Percentiles rank a stretch among this genome's conserved stretches.
Evolutionary conservation across 805 yeast species (phyloP).

Genomic region (Candida argentea): DNA sequence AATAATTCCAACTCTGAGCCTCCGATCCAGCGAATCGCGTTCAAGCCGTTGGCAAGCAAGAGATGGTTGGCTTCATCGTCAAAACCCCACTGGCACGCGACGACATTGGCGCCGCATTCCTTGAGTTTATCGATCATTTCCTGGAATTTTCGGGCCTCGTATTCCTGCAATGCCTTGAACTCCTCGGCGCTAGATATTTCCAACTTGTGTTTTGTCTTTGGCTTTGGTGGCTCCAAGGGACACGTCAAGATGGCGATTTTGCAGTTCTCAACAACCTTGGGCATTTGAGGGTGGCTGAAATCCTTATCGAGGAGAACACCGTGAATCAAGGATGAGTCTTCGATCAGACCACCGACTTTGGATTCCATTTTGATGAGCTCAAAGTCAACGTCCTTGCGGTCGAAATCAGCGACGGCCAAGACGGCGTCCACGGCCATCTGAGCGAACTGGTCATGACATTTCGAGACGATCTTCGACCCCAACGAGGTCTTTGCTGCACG

Average conservation of each 20-base stretch:
- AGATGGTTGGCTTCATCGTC: constrained; percentile 98
- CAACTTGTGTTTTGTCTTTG: constrained; percentile 95
- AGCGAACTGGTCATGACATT: constrained; percentile 88
- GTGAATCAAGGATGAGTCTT: constrained; percentile 72
- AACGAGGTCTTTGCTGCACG: constrained; percentile 91
- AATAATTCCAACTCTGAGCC: constrained; percentile 92
- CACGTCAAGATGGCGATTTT: constrained; percentile 93
- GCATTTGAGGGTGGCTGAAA: constrained; percentile 98
- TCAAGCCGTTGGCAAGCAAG: constrained; percentile 75
- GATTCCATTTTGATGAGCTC: constrained; percentile 94
- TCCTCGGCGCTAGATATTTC: constrained; percentile 93
- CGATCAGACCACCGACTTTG: constrained; percentile 88
- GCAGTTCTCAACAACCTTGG: constrained; percentile 65
- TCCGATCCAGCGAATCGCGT: constrained; percentile 99
- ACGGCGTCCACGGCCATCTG: constrained; percentile 97
- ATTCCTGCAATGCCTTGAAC: constrained; percentile 79
- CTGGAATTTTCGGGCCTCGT: constrained; percentile 83
- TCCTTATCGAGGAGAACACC: constrained; percentile 96
- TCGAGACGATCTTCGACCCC: constrained; percentile 93
- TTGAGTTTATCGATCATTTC: constrained; percentile 87
- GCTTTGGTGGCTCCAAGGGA: constrained; percentile 99
- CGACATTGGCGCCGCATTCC: constrained; percentile 87
- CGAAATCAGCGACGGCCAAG: constrained; percentile 80
- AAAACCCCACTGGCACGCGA: constrained; percentile 98
- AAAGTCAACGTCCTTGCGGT: constrained; percentile 91